phyloP scores from a whole-genome alignment of 2,329 filamentous ascomycete species.

The Huntiella omanensis region DNA sequence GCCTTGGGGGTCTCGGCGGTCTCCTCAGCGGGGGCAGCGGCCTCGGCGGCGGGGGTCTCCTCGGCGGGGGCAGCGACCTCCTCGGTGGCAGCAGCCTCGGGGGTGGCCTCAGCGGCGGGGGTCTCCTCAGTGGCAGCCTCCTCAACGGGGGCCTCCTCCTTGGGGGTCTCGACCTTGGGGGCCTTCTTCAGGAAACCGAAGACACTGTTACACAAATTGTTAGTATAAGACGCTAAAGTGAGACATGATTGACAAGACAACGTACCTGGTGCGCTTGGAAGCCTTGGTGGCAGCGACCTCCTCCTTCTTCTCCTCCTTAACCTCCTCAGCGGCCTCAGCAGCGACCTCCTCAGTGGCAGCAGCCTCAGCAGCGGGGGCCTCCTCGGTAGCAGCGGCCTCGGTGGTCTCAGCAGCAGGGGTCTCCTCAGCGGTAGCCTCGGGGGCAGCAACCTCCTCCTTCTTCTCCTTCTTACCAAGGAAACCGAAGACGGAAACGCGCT shows the following conservation, averaged over 20 bases:
- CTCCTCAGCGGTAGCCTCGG: slow-evolving; percentile 16
- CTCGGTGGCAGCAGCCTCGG: slow-evolving; percentile 23
- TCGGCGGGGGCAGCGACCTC: slow-evolving; percentile 23
- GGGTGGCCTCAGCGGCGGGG: slow-evolving; percentile 33
- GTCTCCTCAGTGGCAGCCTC: slow-evolving; percentile 40
- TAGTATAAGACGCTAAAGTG: slow-evolving; percentile 7
- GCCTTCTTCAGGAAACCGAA: slow-evolving; percentile 37
- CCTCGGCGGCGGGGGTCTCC: slow-evolving; percentile 16
- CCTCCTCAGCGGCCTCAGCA: slow-evolving; percentile 25
- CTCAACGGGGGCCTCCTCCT: slow-evolving; percentile 28
- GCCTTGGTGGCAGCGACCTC: slow-evolving; percentile 26
- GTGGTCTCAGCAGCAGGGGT: slow-evolving; percentile 14
- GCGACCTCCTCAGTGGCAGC: slow-evolving; percentile 29
- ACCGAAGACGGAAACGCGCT: slow-evolving; percentile 47
- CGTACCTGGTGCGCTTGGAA: slow-evolving; percentile 29
- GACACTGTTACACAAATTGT: slow-evolving; percentile 20
- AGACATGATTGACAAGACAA: slow-evolving; percentile 17
- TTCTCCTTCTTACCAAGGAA: slow-evolving; percentile 25
- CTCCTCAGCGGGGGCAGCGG: slow-evolving; percentile 31
- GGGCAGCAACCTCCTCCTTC: slow-evolving; percentile 15
- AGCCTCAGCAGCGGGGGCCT: slow-evolving; percentile 16
- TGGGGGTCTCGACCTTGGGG: slow-evolving; percentile 33
- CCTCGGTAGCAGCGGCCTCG: slow-evolving; percentile 17
- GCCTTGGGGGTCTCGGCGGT: slow-evolving; percentile 45
- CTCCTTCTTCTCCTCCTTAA: slow-evolving; percentile 23